phyloP scores from a whole-genome alignment of 2,329 filamentous ascomycete genomes.

The Ceratocystis destructans region DNA sequence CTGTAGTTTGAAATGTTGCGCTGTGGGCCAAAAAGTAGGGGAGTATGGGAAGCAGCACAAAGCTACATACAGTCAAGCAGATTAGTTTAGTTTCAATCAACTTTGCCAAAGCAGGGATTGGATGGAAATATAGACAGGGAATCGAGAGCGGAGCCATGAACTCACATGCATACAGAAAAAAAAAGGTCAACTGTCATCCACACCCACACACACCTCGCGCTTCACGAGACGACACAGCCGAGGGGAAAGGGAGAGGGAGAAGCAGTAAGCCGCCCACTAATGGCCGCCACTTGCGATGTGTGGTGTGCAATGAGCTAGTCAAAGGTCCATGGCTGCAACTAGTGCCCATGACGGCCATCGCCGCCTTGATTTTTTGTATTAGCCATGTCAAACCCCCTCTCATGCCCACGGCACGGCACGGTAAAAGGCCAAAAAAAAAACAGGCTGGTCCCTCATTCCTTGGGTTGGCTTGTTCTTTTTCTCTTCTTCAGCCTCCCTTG shows the following conservation, averaged over 20 bases:
- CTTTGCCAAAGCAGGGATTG: not conserved
- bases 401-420: not conserved
- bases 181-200: not conserved
- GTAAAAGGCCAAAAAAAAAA: not conserved
- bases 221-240: not conserved
- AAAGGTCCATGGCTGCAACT: not conserved
- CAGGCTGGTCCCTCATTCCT: not conserved
- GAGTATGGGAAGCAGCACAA: not conserved
- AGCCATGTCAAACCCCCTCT: not conserved
- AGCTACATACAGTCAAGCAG: not conserved
- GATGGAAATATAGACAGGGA: slow-evolving; percentile 6
- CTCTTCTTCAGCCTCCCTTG: slow-evolving; percentile 3
- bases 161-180: not conserved
- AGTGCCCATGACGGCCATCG: not conserved
- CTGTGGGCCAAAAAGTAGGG: not conserved
- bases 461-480: not conserved
- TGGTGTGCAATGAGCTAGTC: not conserved
- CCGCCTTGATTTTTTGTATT: not conserved
- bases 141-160: not conserved
- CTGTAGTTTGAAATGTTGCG: not conserved
- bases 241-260: not conserved
- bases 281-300: not conserved
- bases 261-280: not conserved
- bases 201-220: not conserved
- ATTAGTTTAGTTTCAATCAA: not conserved